Evolutionary conservation across 192 early-diverging fungal species (phyloP), one percentile per base, ranked within the genome.

Genomic region (Linnemannia elongata): DNA sequence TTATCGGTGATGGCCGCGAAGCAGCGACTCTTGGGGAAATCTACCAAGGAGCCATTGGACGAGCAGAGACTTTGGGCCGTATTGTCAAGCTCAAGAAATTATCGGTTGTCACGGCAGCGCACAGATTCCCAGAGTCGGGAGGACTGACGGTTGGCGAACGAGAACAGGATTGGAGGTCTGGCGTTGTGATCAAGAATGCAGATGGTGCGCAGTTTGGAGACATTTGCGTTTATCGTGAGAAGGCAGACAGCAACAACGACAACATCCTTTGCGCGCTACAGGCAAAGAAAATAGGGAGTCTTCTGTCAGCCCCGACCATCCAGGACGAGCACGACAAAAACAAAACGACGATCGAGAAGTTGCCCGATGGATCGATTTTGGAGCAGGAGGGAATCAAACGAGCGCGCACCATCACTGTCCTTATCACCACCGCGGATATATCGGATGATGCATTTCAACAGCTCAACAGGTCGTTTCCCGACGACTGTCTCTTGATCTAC

Each of bases 41-140:
- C 71, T 73, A 73, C 55, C 78, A 66, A 73, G 54, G 78, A 27
- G 76, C 76, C 33, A 41, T 79, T 41, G 78, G 78, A 38, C 39
- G 78, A 73, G 38, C 70, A 72, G 70, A 72, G 35, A 79, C 78
- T 49, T 72, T 79, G 52, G 52, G 41, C 41, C 78, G 71, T 63
- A 79, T 20, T 79, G 78, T 73, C 78, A 72, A 79, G 36, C 78
- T 79, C 70, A 72, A 44, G 78, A 24, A 44, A 44, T 12, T 79
- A 42, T 72, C 69, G n/a, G 36, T 72, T n/a, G 70, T 78, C 41
- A n/a, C 17, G 22, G 41, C 45, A 78, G 66, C 15, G 0, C 78
- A 73, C 70, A 52, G 54, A 57, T 73, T 79, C 70, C 36, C 78
- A 80, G 71, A 73, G 55, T 73, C 71, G 6, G 54, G 71, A 63